These are phyloP conservation scores for Cudoniella acicularis DNA, from an alignment of 495 filamentous ascomycete species.

Conservation along the genomic window DNA sequence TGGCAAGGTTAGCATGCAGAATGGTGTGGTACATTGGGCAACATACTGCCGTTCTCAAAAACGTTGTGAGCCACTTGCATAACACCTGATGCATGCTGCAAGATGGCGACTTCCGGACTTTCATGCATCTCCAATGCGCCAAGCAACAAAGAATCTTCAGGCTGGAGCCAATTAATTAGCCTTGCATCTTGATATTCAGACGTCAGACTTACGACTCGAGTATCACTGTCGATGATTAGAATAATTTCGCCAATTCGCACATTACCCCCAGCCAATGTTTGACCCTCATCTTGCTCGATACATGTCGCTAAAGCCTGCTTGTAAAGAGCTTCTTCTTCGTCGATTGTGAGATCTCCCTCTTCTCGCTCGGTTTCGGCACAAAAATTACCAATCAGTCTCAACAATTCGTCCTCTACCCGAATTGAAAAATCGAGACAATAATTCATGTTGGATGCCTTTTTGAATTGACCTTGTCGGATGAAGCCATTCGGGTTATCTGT, in stretches of 20 bases:
- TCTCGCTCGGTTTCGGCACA: neutral
- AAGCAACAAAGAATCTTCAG: slow-evolving; percentile 59
- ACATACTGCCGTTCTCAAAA: slow-evolving; percentile 49
- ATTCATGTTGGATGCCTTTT: slow-evolving; percentile 74
- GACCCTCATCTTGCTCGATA: slow-evolving; percentile 51
- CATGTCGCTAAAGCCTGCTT: slow-evolving; percentile 46
- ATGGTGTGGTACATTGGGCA: neutral
- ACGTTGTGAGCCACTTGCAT: slow-evolving; percentile 62
- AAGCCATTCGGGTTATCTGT: slow-evolving; percentile 36
- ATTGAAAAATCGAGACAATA: slow-evolving; percentile 56
- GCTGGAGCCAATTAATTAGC: slow-evolving; percentile 21
- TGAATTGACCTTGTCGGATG: slow-evolving; percentile 61
- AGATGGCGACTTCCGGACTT: slow-evolving; percentile 64
- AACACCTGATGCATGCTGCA: slow-evolving; percentile 65
- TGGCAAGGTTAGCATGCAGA: neutral
- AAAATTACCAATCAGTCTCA: slow-evolving; percentile 21
- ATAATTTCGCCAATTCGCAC: slow-evolving; percentile 70
- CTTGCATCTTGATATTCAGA: neutral
- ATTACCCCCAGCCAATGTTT: slow-evolving; percentile 65
- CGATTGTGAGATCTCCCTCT: slow-evolving; percentile 41
- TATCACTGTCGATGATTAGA: slow-evolving; percentile 31
- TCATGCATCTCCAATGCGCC: slow-evolving; percentile 67
- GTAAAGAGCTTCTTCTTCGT: slow-evolving; percentile 49
- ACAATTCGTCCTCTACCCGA: slow-evolving; percentile 55
- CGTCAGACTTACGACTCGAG: slow-evolving; percentile 14